phyloP scores from a whole-genome alignment of 805 yeast genomes.

The Saccharomycopsis fibuligera region DNA sequence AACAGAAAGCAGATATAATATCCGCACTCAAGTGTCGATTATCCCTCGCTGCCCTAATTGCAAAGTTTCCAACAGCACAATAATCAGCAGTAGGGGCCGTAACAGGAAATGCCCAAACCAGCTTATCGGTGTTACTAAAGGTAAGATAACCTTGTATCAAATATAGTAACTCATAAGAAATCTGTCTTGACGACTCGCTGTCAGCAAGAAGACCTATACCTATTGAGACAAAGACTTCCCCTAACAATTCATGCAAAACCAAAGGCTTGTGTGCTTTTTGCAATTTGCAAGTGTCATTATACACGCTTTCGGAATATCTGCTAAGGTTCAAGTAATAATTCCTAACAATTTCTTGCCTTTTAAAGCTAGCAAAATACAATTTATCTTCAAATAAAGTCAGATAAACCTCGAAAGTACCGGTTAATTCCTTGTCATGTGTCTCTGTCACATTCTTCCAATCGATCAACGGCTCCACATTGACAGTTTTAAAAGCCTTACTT shows the following conservation, averaged over 20 bases:
- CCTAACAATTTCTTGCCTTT: constrained; percentile 9
- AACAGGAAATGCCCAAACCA: no score
- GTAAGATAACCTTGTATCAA: constrained; percentile 53
- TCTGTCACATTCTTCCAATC: constrained; percentile 19
- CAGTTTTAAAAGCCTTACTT: constrained; percentile 7
- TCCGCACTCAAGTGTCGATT: constrained; percentile 58
- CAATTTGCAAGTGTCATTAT: constrained; percentile 5
- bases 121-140: no score
- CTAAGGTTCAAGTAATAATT: constrained; percentile 13
- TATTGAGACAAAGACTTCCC: constrained; percentile 56
- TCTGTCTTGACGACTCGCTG: constrained; percentile 50
- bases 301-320: constrained; percentile 2
- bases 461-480: constrained; percentile 17
- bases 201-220: constrained; percentile 63
- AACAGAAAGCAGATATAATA: constrained; percentile 44
- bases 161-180: constrained; percentile 58
- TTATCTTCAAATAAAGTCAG: constrained; percentile 6
- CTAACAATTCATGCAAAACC: constrained; percentile 38
- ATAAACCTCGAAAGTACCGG: constrained; percentile 6
- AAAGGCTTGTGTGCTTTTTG: constrained; percentile 27
- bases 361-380: constrained; percentile 5
- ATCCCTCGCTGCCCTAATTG: constrained; percentile 41
- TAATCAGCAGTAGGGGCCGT: no score
- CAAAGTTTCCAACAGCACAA: constrained; percentile 31
- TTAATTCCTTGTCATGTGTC: background rate